Evolutionary conservation across 2,329 filamentous ascomycete genomes (phyloP).

Genomic region (Beauveria brongniartii): DNA sequence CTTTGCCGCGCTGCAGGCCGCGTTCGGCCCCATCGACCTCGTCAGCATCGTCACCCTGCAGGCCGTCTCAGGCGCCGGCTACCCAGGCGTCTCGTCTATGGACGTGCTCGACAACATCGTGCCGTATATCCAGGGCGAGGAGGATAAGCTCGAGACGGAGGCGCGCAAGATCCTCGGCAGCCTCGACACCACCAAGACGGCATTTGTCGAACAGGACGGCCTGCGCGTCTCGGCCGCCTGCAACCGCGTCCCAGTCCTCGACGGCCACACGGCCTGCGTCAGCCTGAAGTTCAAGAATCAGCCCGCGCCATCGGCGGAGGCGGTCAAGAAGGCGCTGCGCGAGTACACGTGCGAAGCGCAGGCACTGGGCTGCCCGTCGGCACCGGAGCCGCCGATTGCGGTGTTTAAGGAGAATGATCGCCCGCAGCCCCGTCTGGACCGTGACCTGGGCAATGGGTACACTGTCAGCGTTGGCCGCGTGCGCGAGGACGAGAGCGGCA

Average conservation of each 20-base stretch:
- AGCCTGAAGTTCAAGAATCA: constrained; percentile 73
- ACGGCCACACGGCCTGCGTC: constrained; percentile 93
- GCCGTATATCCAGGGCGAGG: constrained; percentile 86
- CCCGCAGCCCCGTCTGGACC: constrained; percentile 84
- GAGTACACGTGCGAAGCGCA: constrained; percentile 77
- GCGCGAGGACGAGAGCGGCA: constrained; percentile 74
- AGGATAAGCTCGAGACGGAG: constrained; percentile 93
- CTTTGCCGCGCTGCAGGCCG: constrained; percentile 79
- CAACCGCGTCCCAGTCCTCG: constrained; percentile 89
- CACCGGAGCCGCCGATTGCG: constrained; percentile 70
- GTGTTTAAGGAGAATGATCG: constrained; percentile 87
- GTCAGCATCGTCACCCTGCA: constrained; percentile 86
- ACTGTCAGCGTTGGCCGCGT: constrained; percentile 85
- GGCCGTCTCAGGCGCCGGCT: constrained; percentile 86
- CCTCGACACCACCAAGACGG: constrained; percentile 62
- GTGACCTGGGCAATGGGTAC: constrained; percentile 78
- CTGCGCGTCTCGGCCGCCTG: constrained; percentile 80
- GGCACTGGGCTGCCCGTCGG: constrained; percentile 76
- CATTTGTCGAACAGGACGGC: constrained; percentile 64
- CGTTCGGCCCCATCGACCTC: constrained; percentile 72
- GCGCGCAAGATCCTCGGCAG: constrained; percentile 86
- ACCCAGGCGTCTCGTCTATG: constrained; percentile 85
- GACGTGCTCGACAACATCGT: constrained; percentile 95
- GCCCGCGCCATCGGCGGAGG: constrained; percentile 63
- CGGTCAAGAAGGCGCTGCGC: constrained; percentile 71